phyloP scores from a whole-genome alignment of 1,284 basidiomycete species.

The Exobasidium cylindrosporum region DNA sequence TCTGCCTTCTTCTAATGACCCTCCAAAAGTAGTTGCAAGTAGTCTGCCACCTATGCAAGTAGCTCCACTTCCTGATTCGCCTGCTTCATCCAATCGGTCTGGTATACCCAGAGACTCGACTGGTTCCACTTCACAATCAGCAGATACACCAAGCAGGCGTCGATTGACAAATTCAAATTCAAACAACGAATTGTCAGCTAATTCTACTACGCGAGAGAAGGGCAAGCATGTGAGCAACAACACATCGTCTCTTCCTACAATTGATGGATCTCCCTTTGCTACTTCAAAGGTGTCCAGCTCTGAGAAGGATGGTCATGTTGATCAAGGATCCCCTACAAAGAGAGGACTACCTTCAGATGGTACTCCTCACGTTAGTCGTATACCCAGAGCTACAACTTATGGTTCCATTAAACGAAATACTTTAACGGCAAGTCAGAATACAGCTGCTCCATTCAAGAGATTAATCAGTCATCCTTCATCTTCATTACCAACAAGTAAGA shows the following conservation, averaged over 20 bases:
- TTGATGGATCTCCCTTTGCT: constrained; percentile 16
- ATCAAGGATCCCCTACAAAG: neutral
- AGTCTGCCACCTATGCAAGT: constrained; percentile 81
- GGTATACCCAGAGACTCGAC: no score
- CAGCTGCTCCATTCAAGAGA: neutral
- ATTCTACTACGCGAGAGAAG: no score
- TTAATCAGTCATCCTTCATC: constrained; percentile 8
- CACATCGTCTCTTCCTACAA: neutral
- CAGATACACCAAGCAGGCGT: no score
- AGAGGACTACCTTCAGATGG: neutral
- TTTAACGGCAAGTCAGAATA: neutral
- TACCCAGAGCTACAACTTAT: constrained; percentile 25
- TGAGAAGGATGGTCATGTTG: neutral
- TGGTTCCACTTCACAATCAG: no score
- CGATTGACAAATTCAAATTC: no score
- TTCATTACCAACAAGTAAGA: constrained; percentile 29
- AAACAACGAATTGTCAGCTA: no score
- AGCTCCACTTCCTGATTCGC: constrained; percentile 73
- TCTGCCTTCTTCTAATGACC: constrained; percentile 71
- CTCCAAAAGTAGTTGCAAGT: constrained; percentile 64
- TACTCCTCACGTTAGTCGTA: constrained; percentile 28
- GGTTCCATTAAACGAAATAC: constrained; percentile 3
- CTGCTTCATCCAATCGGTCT: no score
- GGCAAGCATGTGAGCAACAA: no score
- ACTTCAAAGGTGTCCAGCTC: no score